These are phyloP conservation scores for Cryptococcus maquisensis DNA, from an alignment of 1,284 basidiomycete genomes.

Conservation along the genomic window DNA sequence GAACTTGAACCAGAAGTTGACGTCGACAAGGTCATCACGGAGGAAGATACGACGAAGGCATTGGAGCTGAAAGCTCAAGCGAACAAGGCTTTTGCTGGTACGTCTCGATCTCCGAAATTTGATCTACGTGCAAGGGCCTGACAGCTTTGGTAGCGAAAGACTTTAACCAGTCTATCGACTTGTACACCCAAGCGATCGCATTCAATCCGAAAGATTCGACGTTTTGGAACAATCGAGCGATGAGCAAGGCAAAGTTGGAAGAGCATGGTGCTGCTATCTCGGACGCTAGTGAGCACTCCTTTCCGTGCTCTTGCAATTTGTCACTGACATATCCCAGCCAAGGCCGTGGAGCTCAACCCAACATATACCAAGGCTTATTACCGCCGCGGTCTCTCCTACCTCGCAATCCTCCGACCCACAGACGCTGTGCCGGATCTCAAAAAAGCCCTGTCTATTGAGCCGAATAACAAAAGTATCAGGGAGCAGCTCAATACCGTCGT, in stretches of 20 bases:
- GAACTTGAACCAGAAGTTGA: slow-evolving; percentile 45
- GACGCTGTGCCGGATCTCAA: slow-evolving; percentile 81
- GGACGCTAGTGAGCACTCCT: slow-evolving; percentile 43
- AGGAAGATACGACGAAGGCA: slow-evolving; percentile 65
- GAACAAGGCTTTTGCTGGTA: slow-evolving; percentile 78
- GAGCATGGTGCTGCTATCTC: slow-evolving; percentile 49
- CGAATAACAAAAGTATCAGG: slow-evolving; percentile 74
- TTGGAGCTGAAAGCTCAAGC: slow-evolving; percentile 71
- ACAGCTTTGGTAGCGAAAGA: slow-evolving; percentile 53
- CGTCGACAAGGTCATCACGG: slow-evolving; percentile 54
- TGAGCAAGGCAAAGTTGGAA: slow-evolving; percentile 53
- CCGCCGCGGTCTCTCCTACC: slow-evolving; percentile 84
- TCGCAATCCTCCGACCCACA: slow-evolving; percentile 82
- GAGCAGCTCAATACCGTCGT: slow-evolving; percentile 80
- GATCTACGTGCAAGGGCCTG: not conserved
- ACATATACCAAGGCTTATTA: slow-evolving; percentile 71
- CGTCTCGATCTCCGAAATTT: slow-evolving; percentile 21
- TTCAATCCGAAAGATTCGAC: slow-evolving; percentile 60
- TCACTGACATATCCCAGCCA: slow-evolving; percentile 52
- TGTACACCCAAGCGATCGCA: slow-evolving; percentile 74
- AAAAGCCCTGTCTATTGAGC: slow-evolving; percentile 80
- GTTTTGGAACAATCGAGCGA: slow-evolving; percentile 51
- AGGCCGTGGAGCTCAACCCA: slow-evolving; percentile 83
- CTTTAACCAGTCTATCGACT: slow-evolving; percentile 60
- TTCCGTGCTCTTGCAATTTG: slow-evolving; percentile 13